Conservation (phyloP, 768 basidiomycete species). For the Hericium coralloides region DNA sequence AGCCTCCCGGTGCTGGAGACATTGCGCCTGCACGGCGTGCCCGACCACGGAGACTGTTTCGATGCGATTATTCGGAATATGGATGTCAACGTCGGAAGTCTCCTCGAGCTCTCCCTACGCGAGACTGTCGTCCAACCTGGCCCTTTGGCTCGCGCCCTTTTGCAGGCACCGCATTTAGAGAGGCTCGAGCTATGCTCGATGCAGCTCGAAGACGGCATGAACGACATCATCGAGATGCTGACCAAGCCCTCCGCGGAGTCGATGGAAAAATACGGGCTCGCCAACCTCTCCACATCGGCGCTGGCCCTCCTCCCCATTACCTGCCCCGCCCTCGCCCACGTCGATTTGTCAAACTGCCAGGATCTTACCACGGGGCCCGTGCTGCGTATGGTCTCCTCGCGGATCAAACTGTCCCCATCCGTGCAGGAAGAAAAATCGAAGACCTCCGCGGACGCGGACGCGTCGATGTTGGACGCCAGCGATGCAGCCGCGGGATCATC, state of each 20-base stretch:
- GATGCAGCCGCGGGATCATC: neutral
- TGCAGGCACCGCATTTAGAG: slow-evolving; percentile 1
- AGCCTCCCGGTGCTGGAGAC: neutral
- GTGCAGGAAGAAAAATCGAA: neutral
- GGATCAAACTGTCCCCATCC: slow-evolving; percentile 1
- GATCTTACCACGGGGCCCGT: slow-evolving; percentile 8
- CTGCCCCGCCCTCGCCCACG: slow-evolving; percentile 7
- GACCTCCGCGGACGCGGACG: neutral
- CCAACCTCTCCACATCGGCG: neutral
- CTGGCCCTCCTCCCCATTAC: slow-evolving; percentile 3
- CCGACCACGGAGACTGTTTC: neutral
- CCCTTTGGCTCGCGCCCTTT: neutral
- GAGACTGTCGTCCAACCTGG: neutral
- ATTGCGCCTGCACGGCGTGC: neutral
- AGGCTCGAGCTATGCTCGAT: slow-evolving; percentile 1
- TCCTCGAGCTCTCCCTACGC: slow-evolving; percentile 7
- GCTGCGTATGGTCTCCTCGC: slow-evolving; percentile 10
- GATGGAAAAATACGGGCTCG: neutral
- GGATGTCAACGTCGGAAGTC: neutral
- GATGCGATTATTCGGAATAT: neutral
- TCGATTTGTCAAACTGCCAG: slow-evolving; percentile 8
- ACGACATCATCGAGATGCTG: slow-evolving; percentile 1
- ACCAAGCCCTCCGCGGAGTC: neutral
- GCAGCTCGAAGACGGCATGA: neutral
- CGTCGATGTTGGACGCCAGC: neutral